These are phyloP conservation scores for Fraxinus americana DNA, from an alignment of 257 asterid species.

Conservation along the genomic window DNA sequence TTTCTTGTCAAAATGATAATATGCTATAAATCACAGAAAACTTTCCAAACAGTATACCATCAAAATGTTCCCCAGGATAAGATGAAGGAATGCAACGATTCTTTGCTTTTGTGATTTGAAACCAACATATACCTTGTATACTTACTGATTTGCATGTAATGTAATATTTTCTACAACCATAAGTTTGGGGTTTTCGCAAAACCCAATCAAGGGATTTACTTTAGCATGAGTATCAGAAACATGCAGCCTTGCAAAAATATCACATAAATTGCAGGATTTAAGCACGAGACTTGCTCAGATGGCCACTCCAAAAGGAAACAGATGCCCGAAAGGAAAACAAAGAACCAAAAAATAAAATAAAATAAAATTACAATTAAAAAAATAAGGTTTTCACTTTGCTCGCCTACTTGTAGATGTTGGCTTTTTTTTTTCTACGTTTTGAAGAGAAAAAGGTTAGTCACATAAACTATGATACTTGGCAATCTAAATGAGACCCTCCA, in stretches of 20 bases:
- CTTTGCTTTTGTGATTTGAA: not conserved
- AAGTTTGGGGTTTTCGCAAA: not conserved
- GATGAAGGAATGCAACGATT: too few relatives aligned
- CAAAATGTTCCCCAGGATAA: too few relatives aligned
- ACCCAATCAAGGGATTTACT: not conserved
- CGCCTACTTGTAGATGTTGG: not conserved
- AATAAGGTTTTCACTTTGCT: not conserved
- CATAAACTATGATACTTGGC: not conserved
- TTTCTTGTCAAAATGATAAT: not conserved
- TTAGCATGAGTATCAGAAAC: not conserved
- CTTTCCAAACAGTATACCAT: not conserved
- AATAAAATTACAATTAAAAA: not conserved
- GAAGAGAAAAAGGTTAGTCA: not conserved
- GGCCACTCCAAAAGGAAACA: not conserved
- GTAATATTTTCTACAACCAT: not conserved
- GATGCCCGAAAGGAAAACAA: not conserved
- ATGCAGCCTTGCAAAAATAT: not conserved
- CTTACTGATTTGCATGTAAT: not conserved
- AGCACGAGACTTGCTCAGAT: not conserved
- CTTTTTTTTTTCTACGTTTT: not conserved
- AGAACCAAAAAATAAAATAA: not conserved
- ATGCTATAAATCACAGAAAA: not conserved
- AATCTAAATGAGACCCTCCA: not conserved
- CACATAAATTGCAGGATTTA: not conserved
- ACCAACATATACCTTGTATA: not conserved